Evolutionary conservation across 768 basidiomycete genomes (phyloP).

Genomic region (Pholiota conissans): DNA sequence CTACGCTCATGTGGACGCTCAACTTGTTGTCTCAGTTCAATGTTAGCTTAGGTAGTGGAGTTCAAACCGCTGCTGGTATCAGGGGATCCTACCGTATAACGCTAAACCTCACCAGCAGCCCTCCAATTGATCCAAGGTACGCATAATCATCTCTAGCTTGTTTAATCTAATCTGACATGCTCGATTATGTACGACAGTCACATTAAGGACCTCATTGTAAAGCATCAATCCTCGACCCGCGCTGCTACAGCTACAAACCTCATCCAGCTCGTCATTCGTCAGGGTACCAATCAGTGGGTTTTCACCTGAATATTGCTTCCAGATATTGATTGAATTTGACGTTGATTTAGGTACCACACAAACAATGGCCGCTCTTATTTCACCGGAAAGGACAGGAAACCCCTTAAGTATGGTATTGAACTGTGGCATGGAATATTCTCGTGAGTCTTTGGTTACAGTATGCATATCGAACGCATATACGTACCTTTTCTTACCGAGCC

Average conservation of each 20-base stretch:
- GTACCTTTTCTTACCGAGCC: not conserved
- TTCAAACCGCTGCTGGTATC: slow-evolving; percentile 2
- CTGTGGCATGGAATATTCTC: slow-evolving; percentile 51
- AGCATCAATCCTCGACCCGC: slow-evolving; percentile 16
- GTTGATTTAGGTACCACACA: slow-evolving; percentile 33
- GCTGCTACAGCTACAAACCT: slow-evolving; percentile 43
- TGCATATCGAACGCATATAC: too few species aligned
- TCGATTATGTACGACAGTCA: slow-evolving; percentile 28
- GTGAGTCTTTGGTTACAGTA: slow-evolving; percentile 35
- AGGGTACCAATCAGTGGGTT: slow-evolving; percentile 45
- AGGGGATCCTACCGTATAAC: slow-evolving; percentile 30
- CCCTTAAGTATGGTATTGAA: slow-evolving; percentile 31
- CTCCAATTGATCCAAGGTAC: slow-evolving; percentile 35
- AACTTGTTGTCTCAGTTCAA: not conserved
- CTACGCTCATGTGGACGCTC: not conserved
- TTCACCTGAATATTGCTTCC: too few species aligned
- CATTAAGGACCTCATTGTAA: slow-evolving; percentile 22
- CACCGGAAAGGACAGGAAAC: slow-evolving; percentile 1
- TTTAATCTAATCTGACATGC: too few species aligned
- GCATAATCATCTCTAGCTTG: too few species aligned
- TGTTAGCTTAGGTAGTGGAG: slow-evolving; percentile 5
- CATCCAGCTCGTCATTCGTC: slow-evolving; percentile 48
- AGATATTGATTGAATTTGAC: too few species aligned
- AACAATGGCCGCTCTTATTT: slow-evolving; percentile 51
- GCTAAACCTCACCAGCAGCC: slow-evolving; percentile 38